These are phyloP conservation scores for Pleurotus eryngii DNA, from an alignment of 768 basidiomycete species.

Conservation along the genomic window DNA sequence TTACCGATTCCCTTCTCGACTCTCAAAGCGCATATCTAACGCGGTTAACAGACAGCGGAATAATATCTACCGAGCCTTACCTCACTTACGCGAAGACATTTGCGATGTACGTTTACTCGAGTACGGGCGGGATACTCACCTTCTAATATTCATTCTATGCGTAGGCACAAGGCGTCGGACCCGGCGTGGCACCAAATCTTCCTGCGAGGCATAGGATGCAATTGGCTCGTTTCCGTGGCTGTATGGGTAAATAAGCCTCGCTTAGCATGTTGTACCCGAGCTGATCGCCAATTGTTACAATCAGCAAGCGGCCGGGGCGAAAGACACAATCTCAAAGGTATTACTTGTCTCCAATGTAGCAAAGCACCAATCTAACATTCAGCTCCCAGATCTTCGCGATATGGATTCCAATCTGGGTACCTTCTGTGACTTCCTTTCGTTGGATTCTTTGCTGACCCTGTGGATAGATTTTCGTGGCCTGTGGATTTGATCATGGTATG, in stretches of 20 bases:
- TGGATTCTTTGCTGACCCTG: not conserved
- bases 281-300: not conserved
- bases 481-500: slow-evolving; percentile 68
- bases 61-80: slow-evolving; percentile 60
- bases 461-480: slow-evolving; percentile 62
- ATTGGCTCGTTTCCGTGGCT: slow-evolving; percentile 73
- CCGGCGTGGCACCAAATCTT: slow-evolving; percentile 74
- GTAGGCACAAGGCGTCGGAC: slow-evolving; percentile 58
- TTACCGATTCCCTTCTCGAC: no score
- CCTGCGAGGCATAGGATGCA: slow-evolving; percentile 70
- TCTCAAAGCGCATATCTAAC: no score
- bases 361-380: not conserved
- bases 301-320: slow-evolving; percentile 69
- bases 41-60: slow-evolving; percentile 45
- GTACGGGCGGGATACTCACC: not conserved
- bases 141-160: not conserved
- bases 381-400: slow-evolving; percentile 47
- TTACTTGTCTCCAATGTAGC: not conserved
- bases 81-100: slow-evolving; percentile 46
- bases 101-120: slow-evolving; percentile 47
- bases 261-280: not conserved
- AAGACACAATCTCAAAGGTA: slow-evolving; percentile 68
- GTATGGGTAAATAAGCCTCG: slow-evolving; percentile 55
- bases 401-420: slow-evolving; percentile 76
- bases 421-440: slow-evolving; percentile 11